Conservation (phyloP, 2,329 filamentous ascomycete species). For the Fusarium secorum region DNA sequence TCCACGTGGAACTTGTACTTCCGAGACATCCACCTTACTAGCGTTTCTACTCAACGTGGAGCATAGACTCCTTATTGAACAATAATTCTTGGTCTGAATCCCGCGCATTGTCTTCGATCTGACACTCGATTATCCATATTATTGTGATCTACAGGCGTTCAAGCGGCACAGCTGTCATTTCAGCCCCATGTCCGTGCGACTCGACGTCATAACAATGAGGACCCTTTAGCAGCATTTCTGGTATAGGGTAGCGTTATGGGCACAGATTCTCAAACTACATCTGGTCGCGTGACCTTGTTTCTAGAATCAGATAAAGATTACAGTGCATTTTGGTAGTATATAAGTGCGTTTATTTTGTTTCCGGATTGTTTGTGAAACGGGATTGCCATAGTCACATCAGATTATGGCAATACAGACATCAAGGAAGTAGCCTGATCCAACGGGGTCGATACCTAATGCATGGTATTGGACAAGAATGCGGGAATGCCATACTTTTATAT, state of each 20-base stretch:
- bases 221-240: neutral
- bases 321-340: neutral
- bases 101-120: neutral
- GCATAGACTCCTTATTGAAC: neutral
- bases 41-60: neutral
- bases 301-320: neutral
- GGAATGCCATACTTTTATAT: neutral
- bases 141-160: constrained; percentile 17
- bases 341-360: too few relatives aligned
- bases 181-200: constrained; percentile 10
- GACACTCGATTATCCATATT: neutral
- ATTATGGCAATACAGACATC: neutral
- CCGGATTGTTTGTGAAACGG: neutral
- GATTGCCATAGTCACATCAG: neutral
- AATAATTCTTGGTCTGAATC: neutral
- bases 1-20: constrained; percentile 31
- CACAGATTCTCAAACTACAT: neutral
- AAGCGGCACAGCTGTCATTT: constrained; percentile 10
- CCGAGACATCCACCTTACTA: constrained; percentile 15
- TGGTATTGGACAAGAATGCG: neutral
- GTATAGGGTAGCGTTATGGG: constrained; percentile 2
- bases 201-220: constrained; percentile 12
- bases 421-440: neutral
- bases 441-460: neutral
- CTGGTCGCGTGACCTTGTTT: constrained; percentile 6